phyloP scores from a whole-genome alignment of 768 basidiomycete genomes.

The Boletus subcaerulescens region DNA sequence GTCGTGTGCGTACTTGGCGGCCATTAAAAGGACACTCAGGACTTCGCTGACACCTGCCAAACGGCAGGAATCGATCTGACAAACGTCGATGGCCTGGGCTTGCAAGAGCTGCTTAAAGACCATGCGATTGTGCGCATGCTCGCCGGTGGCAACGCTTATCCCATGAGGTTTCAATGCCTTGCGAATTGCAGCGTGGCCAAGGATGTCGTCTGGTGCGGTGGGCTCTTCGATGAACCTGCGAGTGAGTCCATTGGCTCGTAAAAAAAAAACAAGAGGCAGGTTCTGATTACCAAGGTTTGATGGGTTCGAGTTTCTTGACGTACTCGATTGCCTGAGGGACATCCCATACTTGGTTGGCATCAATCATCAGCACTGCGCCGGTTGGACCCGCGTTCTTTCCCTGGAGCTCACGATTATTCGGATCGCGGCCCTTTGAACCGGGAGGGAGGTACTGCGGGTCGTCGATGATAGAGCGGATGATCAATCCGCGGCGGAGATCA shows the following conservation, averaged over 20 bases:
- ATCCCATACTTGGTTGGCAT: constrained; percentile 97
- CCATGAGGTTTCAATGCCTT: constrained; percentile 77
- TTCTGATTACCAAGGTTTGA: constrained; percentile 76
- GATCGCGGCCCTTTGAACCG: constrained; percentile 55
- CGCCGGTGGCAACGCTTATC: constrained; percentile 94
- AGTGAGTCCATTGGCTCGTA: not conserved
- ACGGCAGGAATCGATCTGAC: constrained; percentile 93
- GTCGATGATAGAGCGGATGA: constrained; percentile 95
- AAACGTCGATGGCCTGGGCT: constrained; percentile 90
- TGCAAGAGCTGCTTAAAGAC: constrained; percentile 96
- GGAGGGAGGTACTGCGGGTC: constrained; percentile 79
- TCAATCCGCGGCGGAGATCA: constrained; percentile 81
- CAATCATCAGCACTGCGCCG: constrained; percentile 94
- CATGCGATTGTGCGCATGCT: constrained; percentile 96
- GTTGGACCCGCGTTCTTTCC: constrained; percentile 96
- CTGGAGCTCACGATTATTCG: constrained; percentile 55
- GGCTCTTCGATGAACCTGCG: constrained; percentile 95
- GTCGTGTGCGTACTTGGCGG: constrained; percentile 63
- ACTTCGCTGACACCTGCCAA: constrained; percentile 94
- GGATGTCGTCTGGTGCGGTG: constrained; percentile 91
- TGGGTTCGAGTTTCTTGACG: constrained; percentile 69
- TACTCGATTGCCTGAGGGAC: constrained; percentile 92
- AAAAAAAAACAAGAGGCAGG: not conserved
- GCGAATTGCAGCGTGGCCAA: constrained; percentile 84
- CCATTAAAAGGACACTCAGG: constrained; percentile 89